A percentile compares a stretch with the other conserved stretches of the same genome.
These are phyloP conservation scores for Leptodontidium sp. DNA, from an alignment of 2,329 filamentous ascomycete genomes.

Conservation along the genomic window DNA sequence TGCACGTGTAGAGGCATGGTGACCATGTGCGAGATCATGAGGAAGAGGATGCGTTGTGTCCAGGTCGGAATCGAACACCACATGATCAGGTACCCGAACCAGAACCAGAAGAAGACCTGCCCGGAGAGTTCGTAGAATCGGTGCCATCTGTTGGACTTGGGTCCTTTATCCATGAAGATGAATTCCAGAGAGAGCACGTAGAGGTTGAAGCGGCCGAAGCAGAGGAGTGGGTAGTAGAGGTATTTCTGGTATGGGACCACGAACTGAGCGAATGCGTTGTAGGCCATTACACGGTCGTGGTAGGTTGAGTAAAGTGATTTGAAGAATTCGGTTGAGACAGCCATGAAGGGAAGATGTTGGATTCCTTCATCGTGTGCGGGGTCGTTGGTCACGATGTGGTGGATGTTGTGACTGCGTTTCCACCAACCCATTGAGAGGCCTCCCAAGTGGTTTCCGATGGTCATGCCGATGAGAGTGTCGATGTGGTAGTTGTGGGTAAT, in stretches of 20 bases:
- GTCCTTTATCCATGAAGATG: constrained; percentile 62
- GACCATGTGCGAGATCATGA: constrained; percentile 69
- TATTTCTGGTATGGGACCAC: constrained; percentile 69
- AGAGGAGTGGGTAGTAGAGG: constrained; percentile 74
- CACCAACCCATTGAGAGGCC: constrained; percentile 74
- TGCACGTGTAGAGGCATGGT: constrained; percentile 76
- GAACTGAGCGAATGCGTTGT: constrained; percentile 67
- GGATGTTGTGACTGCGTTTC: constrained; percentile 74
- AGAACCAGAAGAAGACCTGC: constrained; percentile 71
- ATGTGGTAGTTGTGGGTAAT: constrained; percentile 66
- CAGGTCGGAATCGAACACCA: constrained; percentile 66
- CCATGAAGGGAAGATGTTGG: constrained; percentile 75
- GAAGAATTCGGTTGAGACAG: constrained; percentile 72
- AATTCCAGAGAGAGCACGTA: constrained; percentile 74
- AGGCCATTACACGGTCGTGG: constrained; percentile 68
- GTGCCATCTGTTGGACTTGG: constrained; percentile 72
- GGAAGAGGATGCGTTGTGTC: constrained; percentile 65
- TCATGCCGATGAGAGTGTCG: constrained; percentile 68
- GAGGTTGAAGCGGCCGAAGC: constrained; percentile 75
- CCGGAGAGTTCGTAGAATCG: constrained; percentile 71
- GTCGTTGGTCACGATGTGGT: constrained; percentile 72
- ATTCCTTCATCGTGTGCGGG: constrained; percentile 66
- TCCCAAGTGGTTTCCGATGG: constrained; percentile 71
- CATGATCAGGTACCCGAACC: constrained; percentile 72
- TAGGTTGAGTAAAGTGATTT: constrained; percentile 69